phyloP scores from a whole-genome alignment of 352 stramenopile genomes.

The Thalassiosira livingstoniorum region DNA sequence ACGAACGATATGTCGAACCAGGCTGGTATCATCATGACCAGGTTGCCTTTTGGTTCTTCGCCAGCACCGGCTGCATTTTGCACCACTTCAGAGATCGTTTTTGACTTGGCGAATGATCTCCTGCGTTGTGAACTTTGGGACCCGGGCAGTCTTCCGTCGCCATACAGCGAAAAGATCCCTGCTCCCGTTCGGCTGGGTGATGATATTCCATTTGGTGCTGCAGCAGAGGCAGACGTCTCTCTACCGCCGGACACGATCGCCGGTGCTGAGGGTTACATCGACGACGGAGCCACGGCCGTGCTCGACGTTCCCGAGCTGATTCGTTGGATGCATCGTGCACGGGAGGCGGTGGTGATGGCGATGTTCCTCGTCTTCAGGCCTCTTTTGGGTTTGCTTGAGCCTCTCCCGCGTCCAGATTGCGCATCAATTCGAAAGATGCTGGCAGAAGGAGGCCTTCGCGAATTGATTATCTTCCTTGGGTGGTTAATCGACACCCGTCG shows the following conservation, averaged over 20 bases:
- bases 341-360: not conserved
- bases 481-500: constrained; percentile 17
- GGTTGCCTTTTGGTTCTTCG: constrained; percentile 16
- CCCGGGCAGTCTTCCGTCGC: not conserved
- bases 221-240: not conserved
- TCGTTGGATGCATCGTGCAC: not conserved
- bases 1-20: not conserved
- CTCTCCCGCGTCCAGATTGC: constrained; percentile 10
- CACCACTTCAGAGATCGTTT: constrained; percentile 2
- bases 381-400: not conserved
- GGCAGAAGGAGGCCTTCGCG: constrained; percentile 1
- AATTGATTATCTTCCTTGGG: constrained; percentile 17
- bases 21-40: not conserved
- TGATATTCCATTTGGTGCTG: constrained; percentile 4
- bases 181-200: not conserved
- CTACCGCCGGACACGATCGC: not conserved
- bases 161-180: not conserved
- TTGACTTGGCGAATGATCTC: constrained; percentile 5
- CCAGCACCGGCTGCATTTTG: constrained; percentile 9
- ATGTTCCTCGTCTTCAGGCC: not conserved
- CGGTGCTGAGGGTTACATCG: constrained; percentile 15
- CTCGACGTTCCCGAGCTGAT: not conserved
- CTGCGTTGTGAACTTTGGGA: not conserved
- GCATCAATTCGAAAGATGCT: constrained; percentile 4
- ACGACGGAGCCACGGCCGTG: not conserved